Conservation (phyloP, 2,329 filamentous ascomycete species). For the Botrytis sinoallii region DNA sequence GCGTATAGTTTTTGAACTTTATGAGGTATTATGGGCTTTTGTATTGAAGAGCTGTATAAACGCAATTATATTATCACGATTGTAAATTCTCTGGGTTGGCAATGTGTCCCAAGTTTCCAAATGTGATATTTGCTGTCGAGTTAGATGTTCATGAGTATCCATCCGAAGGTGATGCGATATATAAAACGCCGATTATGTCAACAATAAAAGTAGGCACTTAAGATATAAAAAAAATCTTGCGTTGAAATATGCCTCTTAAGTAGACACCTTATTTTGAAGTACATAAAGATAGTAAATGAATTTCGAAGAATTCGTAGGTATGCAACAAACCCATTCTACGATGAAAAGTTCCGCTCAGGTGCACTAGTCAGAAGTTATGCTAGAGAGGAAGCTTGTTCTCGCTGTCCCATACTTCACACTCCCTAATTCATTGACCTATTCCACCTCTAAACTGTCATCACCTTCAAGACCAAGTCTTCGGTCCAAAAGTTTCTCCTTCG, state of each 20-base stretch:
- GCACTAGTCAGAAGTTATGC: neutral
- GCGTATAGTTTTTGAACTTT: neutral
- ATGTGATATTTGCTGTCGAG: neutral
- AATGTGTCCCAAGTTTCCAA: neutral
- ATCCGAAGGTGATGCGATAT: neutral
- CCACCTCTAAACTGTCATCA: neutral
- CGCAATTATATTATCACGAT: neutral
- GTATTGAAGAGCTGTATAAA: neutral
- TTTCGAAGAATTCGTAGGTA: neutral
- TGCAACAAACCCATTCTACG: neutral
- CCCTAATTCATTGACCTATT: neutral
- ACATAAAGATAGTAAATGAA: neutral
- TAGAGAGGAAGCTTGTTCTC: neutral
- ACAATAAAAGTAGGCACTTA: neutral
- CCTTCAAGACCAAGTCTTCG: constrained; percentile 20
- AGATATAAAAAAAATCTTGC: neutral
- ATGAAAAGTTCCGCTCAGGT: neutral
- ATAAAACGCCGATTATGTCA: neutral
- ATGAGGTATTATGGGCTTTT: neutral
- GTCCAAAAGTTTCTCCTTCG: constrained; percentile 25
- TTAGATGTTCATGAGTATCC: neutral
- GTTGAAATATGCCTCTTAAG: neutral
- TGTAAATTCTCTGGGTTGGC: neutral
- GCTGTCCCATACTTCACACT: neutral
- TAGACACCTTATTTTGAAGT: neutral